Percentiles rank a stretch among this genome's conserved stretches.
phyloP scores from a whole-genome alignment of 2,329 filamentous ascomycete genomes.

The Pleomassaria siparia region DNA sequence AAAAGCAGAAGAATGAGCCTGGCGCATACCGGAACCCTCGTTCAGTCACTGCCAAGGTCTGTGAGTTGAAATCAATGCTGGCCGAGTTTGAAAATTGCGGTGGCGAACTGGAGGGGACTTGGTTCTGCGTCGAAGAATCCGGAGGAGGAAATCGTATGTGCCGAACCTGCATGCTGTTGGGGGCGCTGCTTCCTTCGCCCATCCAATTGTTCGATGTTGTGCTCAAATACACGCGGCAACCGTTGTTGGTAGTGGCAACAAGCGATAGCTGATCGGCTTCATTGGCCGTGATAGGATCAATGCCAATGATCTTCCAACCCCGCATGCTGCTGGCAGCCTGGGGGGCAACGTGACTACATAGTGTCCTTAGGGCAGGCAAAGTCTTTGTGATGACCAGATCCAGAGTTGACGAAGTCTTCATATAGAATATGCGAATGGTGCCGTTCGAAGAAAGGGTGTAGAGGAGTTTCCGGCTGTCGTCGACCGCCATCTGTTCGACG shows the following conservation, averaged over 20 bases:
- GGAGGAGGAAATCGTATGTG: conserved; percentile 91
- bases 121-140: conserved; percentile 17
- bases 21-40: conserved; percentile 69
- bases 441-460: conserved; percentile 89
- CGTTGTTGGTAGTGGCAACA: conserved; percentile 86
- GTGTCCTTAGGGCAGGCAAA: conserved; percentile 57
- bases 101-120: conserved; percentile 28
- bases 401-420: conserved; percentile 63
- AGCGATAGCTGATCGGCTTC: conserved; percentile 84
- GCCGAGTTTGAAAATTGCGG: conserved; percentile 31
- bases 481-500: conserved; percentile 78
- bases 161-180: conserved; percentile 96
- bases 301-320: conserved; percentile 74
- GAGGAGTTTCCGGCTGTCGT: conserved; percentile 83
- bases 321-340: conserved; percentile 60
- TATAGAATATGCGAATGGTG: conserved; percentile 87
- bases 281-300: conserved; percentile 77
- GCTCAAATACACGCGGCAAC: conserved; percentile 89
- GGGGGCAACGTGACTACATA: conserved; percentile 83
- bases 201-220: conserved; percentile 76
- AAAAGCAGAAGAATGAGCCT: conserved; percentile 88
- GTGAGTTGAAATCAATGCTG: conserved; percentile 32
- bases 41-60: conserved; percentile 40
- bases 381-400: conserved; percentile 59
- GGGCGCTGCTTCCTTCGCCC: conserved; percentile 65